Base-by-base conservation (phyloP, 352 stramenopile genomes). In the Phytophthora melonis region DNA sequence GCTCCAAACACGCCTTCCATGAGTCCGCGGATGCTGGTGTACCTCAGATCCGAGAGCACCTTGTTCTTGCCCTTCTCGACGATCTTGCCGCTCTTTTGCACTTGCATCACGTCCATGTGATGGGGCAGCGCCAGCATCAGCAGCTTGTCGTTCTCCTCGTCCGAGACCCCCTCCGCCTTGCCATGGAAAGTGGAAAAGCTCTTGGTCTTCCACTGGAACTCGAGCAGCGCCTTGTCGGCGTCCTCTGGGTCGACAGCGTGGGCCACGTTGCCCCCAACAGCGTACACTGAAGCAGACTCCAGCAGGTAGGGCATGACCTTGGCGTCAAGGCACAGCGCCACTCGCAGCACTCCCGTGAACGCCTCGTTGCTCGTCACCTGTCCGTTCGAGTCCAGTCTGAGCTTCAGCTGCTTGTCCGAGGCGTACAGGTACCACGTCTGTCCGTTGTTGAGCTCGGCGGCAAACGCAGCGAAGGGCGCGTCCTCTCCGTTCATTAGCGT, bases 81-180 rank as follows among this genome's bases (percentile, higher is more conserved):
- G 11, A 55, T 39, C 18, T 59, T 63, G 4, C 34, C 63, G 7
- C 68, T 30, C 7, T 39, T 45, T 13, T 80, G 65, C 5, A 76
- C 58, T 41, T 79, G 59, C 53, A 89, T 79, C 50, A 81, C 78
- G 13, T 94, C 84, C 41, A 86, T 77, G 68, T 97, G 90, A 41
- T 97, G 90, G 5, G 88, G 84, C 39, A 94, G 60, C 19, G 86
- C 79, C 14, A 94, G 64, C 90, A 95, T 95, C 55, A 95, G 63
- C 21, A 94, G 67, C 63, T 88, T 79, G n/a, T 64, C 72, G 30
- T 78, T 79, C 23, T 78, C 70, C 10, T 66, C 49, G 3, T 67
- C 43, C 8, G 66, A 72, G 19, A 70, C 60, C 34, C n/a, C 25
- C 13, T 58, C 25, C 2, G 49, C 49, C 11, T 63, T 27, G 32